phyloP scores from a whole-genome alignment of 2,329 filamentous ascomycete genomes.

The Fusarium mangiferae region DNA sequence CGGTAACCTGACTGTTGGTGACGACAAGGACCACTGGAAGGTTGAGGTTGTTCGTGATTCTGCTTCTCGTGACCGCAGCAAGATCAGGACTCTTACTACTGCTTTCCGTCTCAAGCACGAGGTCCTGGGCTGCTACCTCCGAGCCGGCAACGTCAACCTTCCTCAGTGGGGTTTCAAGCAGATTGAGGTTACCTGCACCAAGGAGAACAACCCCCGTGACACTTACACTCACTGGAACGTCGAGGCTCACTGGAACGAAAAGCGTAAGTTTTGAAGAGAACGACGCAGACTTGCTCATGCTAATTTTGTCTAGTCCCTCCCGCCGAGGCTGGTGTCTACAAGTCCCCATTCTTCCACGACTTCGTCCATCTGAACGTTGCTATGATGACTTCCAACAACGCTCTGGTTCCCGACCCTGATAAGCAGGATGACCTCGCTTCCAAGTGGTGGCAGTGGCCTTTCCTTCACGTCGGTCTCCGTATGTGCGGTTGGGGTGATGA shows the following conservation, averaged over 20 bases:
- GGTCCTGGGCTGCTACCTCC: conserved; percentile 88
- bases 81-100: conserved; percentile 90
- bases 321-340: conserved; percentile 90
- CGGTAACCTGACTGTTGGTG: conserved; percentile 93
- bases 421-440: conserved; percentile 99
- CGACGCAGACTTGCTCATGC: not conserved
- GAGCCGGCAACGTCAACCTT: conserved; percentile 94
- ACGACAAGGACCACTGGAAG: conserved; percentile 97
- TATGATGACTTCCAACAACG: conserved; percentile 99
- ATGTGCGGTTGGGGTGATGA: conserved; percentile 99
- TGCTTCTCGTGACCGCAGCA: conserved; percentile 84
- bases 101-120: conserved; percentile 89
- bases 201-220: conserved; percentile 91
- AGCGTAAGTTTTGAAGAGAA: conserved; percentile 70
- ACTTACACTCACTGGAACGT: conserved; percentile 99
- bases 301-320: conserved; percentile 74
- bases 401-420: conserved; percentile 94
- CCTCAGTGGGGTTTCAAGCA: conserved; percentile 99
- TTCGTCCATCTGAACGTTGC: conserved; percentile 98
- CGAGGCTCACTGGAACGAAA: conserved; percentile 93
- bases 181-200: conserved; percentile 95
- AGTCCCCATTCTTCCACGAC: conserved; percentile 96
- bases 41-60: conserved; percentile 93
- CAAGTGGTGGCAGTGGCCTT: conserved; percentile 98
- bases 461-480: conserved; percentile 92